A percentile compares a stretch with the other conserved stretches of the same genome.
phyloP scores from a whole-genome alignment of 1,139 yeast genomes.

The Candida gigantensis region DNA sequence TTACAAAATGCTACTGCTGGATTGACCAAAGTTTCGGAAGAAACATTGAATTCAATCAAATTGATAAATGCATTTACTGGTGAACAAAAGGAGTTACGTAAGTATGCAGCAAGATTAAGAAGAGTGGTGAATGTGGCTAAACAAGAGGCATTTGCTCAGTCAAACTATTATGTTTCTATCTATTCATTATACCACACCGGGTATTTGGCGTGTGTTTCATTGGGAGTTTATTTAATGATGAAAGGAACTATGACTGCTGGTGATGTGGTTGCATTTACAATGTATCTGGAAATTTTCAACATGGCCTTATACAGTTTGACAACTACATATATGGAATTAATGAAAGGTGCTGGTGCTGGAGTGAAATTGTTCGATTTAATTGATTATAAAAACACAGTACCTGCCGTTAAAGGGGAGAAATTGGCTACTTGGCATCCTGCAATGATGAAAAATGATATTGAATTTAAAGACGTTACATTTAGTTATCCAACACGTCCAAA shows the following conservation, averaged over 20 bases:
- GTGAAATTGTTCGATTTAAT: slow-evolving; percentile 48
- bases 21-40: slow-evolving; percentile 48
- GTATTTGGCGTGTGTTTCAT: slow-evolving; percentile 46
- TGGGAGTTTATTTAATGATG: slow-evolving; percentile 46
- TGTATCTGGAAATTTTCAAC: slow-evolving; percentile 52
- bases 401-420: slow-evolving; percentile 43
- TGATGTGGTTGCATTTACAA: slow-evolving; percentile 50
- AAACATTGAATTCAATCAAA: slow-evolving; percentile 46
- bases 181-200: slow-evolving; percentile 49
- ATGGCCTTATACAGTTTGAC: slow-evolving; percentile 52
- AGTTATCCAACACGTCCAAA: slow-evolving; percentile 88
- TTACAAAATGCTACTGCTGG: slow-evolving; percentile 51
- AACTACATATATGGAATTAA: slow-evolving; percentile 54
- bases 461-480: slow-evolving; percentile 67
- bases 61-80: slow-evolving; percentile 50
- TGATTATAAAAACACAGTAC: slow-evolving; percentile 45
- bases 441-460: slow-evolving; percentile 55
- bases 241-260: slow-evolving; percentile 48
- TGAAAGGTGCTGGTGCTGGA: slow-evolving; percentile 60
- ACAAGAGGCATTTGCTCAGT: slow-evolving; percentile 50
- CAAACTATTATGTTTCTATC: slow-evolving; percentile 48
- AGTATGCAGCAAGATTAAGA: slow-evolving; percentile 43
- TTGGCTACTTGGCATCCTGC: slow-evolving; percentile 29
- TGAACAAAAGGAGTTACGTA: slow-evolving; percentile 43
- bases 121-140: slow-evolving; percentile 45